Evolutionary conservation across 495 filamentous ascomycete species (phyloP).

Genomic region (Thermochaetoides thermophila): DNA sequence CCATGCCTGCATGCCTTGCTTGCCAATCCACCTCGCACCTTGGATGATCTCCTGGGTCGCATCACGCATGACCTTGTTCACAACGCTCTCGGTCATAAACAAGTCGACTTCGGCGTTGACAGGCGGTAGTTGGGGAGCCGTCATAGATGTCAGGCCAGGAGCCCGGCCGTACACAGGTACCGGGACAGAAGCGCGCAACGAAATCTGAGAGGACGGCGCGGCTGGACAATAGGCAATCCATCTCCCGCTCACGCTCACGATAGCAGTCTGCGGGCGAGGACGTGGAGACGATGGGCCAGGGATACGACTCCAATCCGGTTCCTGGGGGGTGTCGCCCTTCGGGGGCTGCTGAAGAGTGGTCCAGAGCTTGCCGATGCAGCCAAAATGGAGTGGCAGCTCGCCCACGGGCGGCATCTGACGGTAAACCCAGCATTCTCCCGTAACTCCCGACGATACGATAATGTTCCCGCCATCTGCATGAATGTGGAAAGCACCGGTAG

Average conservation of each 20-base stretch:
- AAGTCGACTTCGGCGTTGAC: conserved; percentile 62
- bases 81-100: conserved; percentile 61
- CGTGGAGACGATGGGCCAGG: conserved; percentile 21
- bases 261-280: conserved; percentile 40
- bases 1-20: conserved; percentile 73
- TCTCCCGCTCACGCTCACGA: conserved; percentile 60
- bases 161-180: conserved; percentile 36
- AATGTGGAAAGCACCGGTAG: conserved; percentile 55
- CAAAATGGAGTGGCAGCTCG: conserved; percentile 34
- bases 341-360: conserved; percentile 50
- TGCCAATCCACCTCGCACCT: conserved; percentile 73
- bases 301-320: conserved; percentile 25
- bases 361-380: conserved; percentile 70
- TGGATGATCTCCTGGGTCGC: conserved; percentile 84
- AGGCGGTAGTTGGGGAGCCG: conserved; percentile 60
- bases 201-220: conserved; percentile 47
- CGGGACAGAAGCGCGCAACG: conserved; percentile 45
- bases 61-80: conserved; percentile 75
- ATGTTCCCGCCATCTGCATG: conserved; percentile 51
- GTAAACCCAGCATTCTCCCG: conserved; percentile 77
- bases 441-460: conserved; percentile 60
- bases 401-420: conserved; percentile 20
- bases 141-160: conserved; percentile 53
- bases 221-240: conserved; percentile 83
- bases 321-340: conserved; percentile 32